phyloP scores from a whole-genome alignment of 176 grass and related monocot genomes.

The Guadua angustifolia region DNA sequence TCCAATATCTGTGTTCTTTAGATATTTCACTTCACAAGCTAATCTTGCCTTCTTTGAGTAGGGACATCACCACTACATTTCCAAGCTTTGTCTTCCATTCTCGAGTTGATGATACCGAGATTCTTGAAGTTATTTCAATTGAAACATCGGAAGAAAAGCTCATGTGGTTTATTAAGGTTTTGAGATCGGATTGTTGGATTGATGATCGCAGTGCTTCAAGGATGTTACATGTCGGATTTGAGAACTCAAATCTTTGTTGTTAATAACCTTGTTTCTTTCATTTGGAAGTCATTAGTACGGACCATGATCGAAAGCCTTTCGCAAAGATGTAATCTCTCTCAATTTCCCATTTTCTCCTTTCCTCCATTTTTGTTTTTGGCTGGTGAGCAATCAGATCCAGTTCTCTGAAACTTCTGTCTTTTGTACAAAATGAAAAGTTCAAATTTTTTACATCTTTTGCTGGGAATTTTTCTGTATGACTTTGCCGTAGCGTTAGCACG shows the following conservation, averaged over 20 bases:
- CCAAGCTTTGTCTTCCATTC: constrained; percentile 59
- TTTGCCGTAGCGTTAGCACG: no score
- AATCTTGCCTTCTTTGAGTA: constrained; percentile 31
- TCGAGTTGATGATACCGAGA: constrained; percentile 47
- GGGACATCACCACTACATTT: constrained; percentile 59
- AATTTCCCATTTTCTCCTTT: constrained; percentile 32
- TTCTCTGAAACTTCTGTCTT: constrained; percentile 37
- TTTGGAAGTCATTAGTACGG: constrained; percentile 29
- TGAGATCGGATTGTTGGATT: constrained; percentile 36
- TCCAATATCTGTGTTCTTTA: constrained; percentile 18
- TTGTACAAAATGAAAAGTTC: constrained; percentile 52
- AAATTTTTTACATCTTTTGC: background rate
- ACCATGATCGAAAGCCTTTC: background rate
- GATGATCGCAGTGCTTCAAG: constrained; percentile 12
- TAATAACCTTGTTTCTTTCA: constrained; percentile 44
- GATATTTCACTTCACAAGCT: constrained; percentile 33
- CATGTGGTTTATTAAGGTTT: constrained; percentile 32
- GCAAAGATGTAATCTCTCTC: constrained; percentile 22
- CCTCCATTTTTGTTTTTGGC: background rate
- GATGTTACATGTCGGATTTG: constrained; percentile 30
- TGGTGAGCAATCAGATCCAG: constrained; percentile 34
- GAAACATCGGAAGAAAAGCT: constrained; percentile 40
- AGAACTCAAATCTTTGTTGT: constrained; percentile 33
- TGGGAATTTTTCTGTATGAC: background rate
- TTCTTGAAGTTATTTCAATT: constrained; percentile 25